Base-by-base conservation (phyloP, 139 green algal species). In the Closterium sp. region DNA sequence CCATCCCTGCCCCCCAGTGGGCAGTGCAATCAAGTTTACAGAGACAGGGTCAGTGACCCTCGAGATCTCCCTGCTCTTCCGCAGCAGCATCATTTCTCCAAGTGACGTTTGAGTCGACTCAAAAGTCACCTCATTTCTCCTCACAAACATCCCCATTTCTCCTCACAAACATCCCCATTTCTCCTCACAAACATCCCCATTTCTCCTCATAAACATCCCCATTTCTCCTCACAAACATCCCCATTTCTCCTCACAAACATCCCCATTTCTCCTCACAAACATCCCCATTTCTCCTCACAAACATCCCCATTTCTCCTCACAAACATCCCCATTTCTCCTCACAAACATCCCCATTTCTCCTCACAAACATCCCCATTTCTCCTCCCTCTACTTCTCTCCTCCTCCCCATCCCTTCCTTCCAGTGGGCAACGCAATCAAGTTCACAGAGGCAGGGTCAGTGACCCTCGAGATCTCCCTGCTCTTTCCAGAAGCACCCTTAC, bases 11-110 rank as follows among this genome's bases (percentile, higher is more conserved):
- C 50, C 73, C n/a, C 13, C 84, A 87, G 86, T 93, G 70, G 85
- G 91, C 85, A 98, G 97, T 45, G 96, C 96, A 0, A 95, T 98
- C 86, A 98, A 98, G 94, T 98, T 97, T 93, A 98, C 96, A 9
- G 94, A 96, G 30, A 5, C 90, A 4, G 97, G 96, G 13, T 92
- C 7, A 85, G 90, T 92, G 17, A 31, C 38, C 31, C 45, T 92
- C 27, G 42, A 92, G 90, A 73, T 92, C 24, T 62, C 31, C 50
- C 50, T 70, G 13, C 50, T 70, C 50, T 70, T 70, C 50, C 50
- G 50, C 50, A 70, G 50, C 50, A 70, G 50, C 50, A 70, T 6
- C 34, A 4, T 10, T 6, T n/a, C 73, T 86, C 42, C 85, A 98
- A 98, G n/a, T n/a, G n/a, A n/a, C n/a, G n/a, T n/a, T n/a, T n/a